These are phyloP conservation scores for Stylonectria norvegica DNA, from an alignment of 2,329 filamentous ascomycete genomes.

Conservation along the genomic window DNA sequence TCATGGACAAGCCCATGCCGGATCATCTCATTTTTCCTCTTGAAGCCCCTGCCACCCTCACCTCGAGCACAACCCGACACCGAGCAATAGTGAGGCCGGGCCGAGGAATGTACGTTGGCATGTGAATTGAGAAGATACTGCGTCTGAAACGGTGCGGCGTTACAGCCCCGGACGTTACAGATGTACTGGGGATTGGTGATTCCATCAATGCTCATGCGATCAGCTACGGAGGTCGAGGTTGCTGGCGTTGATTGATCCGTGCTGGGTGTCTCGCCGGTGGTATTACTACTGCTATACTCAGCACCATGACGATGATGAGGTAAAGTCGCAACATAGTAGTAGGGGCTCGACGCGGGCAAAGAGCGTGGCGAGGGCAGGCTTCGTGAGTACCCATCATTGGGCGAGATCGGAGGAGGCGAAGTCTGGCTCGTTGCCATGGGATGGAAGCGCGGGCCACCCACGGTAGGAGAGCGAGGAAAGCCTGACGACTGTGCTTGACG, in stretches of 20 bases:
- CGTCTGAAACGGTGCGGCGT: slow-evolving; percentile 71
- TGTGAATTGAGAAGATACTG: slow-evolving; percentile 77
- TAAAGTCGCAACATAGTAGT: slow-evolving; percentile 33
- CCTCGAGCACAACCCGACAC: slow-evolving; percentile 60
- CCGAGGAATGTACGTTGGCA: slow-evolving; percentile 66
- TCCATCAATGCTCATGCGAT: slow-evolving; percentile 57
- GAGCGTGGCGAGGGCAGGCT: slow-evolving; percentile 48
- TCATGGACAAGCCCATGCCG: slow-evolving; percentile 83
- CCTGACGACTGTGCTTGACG: slow-evolving; percentile 22
- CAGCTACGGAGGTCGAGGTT: slow-evolving; percentile 39
- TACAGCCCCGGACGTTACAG: slow-evolving; percentile 63
- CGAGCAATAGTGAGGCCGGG: slow-evolving; percentile 62
- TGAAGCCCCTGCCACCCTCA: slow-evolving; percentile 65
- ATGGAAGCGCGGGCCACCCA: slow-evolving; percentile 29
- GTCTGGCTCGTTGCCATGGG: slow-evolving; percentile 28
- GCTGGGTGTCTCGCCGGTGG: slow-evolving; percentile 45
- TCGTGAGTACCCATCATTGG: slow-evolving; percentile 44
- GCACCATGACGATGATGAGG: slow-evolving; percentile 34
- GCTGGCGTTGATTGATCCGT: slow-evolving; percentile 44
- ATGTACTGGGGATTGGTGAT: slow-evolving; percentile 55
- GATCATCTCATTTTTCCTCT: slow-evolving; percentile 72
- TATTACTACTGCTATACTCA: slow-evolving; percentile 44
- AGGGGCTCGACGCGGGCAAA: slow-evolving; percentile 38
- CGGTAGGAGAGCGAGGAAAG: slow-evolving; percentile 36
- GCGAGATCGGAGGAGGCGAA: slow-evolving; percentile 51